Evolutionary conservation across 805 yeast genomes (phyloP), one percentile per base, ranked within the genome.

Genomic region (Torulaspora delbrueckii): DNA sequence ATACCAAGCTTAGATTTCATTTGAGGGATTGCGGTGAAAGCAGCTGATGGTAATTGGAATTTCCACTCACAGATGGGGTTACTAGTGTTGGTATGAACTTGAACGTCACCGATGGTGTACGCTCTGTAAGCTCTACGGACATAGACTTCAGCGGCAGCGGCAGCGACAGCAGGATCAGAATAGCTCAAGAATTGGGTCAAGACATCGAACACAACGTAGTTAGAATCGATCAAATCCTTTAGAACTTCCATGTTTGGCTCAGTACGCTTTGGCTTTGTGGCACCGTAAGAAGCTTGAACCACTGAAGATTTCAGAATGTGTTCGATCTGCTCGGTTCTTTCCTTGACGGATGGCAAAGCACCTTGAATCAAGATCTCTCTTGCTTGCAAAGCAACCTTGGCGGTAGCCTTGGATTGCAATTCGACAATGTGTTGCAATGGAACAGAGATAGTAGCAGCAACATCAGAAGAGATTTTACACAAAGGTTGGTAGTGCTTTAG

Each of bases 61-160:
- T 79, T 79, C 96, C 96, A 90, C 53, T 86, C 84, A 51, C 89
- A 77, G 45, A 85, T 76, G 32, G 97, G 95, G 35, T 71, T 69
- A 7, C 74, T 77, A 19, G 67, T 56, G 45, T 77, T 74, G 43
- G 68, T 74, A 52, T 76, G 78, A 60, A 87, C 86, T 44, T 73
- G 70, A 43, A 95, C 77, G 52, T 82, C 84, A 45, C 86, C 83
- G 51, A 93, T 83, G 33, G 88, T 83, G 71, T 95, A 93, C 31
- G 98, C 98, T 62, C 98, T 82, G 74, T 90, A 93, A 37, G 98
- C 95, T 67, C 99, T 84, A 67, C 98, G 84, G 49, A 90, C 83
- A 68, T 93, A 93, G 48, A 93, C 96, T 70, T 93, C 97, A 37
- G 96, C 88, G 30, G 99, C 98, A 30, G 99, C 98, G 54, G 91